Evolutionary conservation across 73 alveolate genomes (phyloP), one percentile per base, ranked within the genome.

Genomic region (Paramecium sonneborni): DNA sequence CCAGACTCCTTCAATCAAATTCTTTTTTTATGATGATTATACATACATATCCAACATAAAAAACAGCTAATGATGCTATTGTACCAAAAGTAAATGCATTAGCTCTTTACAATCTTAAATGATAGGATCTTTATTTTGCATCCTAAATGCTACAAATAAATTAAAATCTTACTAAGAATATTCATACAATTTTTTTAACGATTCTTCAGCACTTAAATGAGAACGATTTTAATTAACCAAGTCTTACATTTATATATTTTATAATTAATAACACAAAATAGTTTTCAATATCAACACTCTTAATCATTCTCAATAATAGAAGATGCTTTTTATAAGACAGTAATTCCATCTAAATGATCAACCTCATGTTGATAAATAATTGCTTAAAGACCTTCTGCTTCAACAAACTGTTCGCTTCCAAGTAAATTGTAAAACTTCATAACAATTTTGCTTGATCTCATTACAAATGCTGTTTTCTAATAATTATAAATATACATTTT

Each of bases 361-460:
- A 86, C 24, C 26, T 86, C 92, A 86, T 74, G 92, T 32, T 86
- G 74, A 62, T 62, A 62, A 7, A 86, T 72, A 2, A n/a, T 12
- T n/a, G 84, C 92, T 62, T 62, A 9, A 3, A 26, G 1, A 23
- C 44, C 84, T 30, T 26, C 18, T 30, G 84, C 84, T 9, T 62
- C 84, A 2, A 62, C 84, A 5, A 30, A 24, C 84, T 23, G 20
- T 12, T 62, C 84, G 5, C 10, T 62, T 15, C 39, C 84, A 21
- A 62, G 24, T 26, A 62, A 32, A 62, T 62, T 62, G 24, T 62
- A 62, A 62, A 23, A 62, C 26, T 62, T 62, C 84, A 62, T 62
- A 1, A 12, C 46, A 3, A 62, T 32, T 12, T 62, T 62, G 10
- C 18, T 62, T 32, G 84, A 62, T 62, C 84, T 62, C 44, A 12